A percentile compares a stretch with the other conserved stretches of the same genome.
Evolutionary conservation across 305 asterid species (phyloP).

Genomic region (Fraxinus angustifolia): DNA sequence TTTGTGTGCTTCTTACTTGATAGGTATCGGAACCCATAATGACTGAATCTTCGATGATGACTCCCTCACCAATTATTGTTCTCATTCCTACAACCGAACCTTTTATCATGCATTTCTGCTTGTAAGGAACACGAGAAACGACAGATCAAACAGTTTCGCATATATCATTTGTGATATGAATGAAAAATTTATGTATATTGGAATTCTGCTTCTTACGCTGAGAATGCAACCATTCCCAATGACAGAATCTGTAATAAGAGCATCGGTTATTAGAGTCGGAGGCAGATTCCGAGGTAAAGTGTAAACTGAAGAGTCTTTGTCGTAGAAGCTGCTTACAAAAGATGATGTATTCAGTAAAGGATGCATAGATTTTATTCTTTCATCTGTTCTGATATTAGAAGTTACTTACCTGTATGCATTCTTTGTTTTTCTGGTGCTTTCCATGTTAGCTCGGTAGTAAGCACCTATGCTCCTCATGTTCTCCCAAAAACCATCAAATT

Average conservation of each 20-base stretch:
- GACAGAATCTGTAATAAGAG: slow-evolving; percentile 60
- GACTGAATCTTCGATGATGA: slow-evolving; percentile 69
- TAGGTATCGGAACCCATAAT: slow-evolving; percentile 68
- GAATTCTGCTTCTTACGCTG: slow-evolving; percentile 39
- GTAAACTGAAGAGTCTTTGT: slow-evolving; percentile 54
- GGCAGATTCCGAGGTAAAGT: slow-evolving; percentile 83
- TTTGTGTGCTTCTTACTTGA: slow-evolving; percentile 38
- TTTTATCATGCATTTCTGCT: slow-evolving; percentile 70
- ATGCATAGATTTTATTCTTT: neutral
- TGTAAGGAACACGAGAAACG: slow-evolving; percentile 2
- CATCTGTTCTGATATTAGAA: slow-evolving; percentile 8
- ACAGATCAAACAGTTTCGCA: neutral
- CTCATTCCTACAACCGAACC: slow-evolving; percentile 71
- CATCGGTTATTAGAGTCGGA: slow-evolving; percentile 67
- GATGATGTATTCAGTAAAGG: neutral
- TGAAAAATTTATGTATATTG: neutral
- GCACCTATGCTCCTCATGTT: slow-evolving; percentile 72
- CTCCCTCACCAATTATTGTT: slow-evolving; percentile 53
- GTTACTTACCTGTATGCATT: slow-evolving; percentile 42
- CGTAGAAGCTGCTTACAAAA: slow-evolving; percentile 52
- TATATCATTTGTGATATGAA: neutral
- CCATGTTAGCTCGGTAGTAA: slow-evolving; percentile 67
- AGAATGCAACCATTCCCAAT: slow-evolving; percentile 80
- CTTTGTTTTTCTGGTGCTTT: slow-evolving; percentile 38
- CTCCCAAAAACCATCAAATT: slow-evolving; percentile 77